A percentile compares a stretch with the other conserved stretches of the same genome.
Conservation (phyloP, 805 yeast genomes). For the Wickerhamomyces sydowiorum region DNA sequence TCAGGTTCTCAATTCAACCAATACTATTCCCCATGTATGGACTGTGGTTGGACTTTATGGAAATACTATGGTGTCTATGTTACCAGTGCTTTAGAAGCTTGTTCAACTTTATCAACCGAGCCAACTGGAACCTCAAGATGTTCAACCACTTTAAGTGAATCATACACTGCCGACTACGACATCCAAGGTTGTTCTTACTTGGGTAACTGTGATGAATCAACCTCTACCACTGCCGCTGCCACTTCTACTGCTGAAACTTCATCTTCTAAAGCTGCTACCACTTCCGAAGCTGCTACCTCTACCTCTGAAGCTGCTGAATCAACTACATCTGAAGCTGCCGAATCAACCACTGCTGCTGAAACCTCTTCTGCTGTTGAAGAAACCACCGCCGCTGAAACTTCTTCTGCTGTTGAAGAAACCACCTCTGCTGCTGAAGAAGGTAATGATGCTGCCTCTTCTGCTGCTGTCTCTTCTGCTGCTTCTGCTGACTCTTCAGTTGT, state of each 20-base stretch:
- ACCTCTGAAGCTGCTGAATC: conserved; percentile 5
- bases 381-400: conserved; percentile 2
- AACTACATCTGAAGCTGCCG: conserved; percentile 1
- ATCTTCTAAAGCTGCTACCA: conserved; percentile 7
- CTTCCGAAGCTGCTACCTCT: conserved; percentile 6
- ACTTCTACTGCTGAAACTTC: conserved; percentile 8
- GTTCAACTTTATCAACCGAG: conserved; percentile 12
- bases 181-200: conserved; percentile 1
- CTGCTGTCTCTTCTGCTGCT: conserved; percentile 6
- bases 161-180: conserved; percentile 1
- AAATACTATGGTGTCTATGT: conserved; percentile 21
- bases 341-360: conserved; percentile 4
- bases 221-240: conserved; percentile 6
- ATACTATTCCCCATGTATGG: conserved; percentile 21
- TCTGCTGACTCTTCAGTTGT: conserved; percentile 2
- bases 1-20: conserved; percentile 6
- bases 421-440: conserved; percentile 7
- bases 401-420: conserved; percentile 4
- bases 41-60: conserved; percentile 31
- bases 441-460: conserved; percentile 4
- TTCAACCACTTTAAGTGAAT: conserved; percentile 16
- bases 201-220: conserved; percentile 1
- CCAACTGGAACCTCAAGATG: conserved; percentile 15
- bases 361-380: conserved; percentile 7
- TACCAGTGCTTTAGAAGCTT: conserved; percentile 17